These are phyloP conservation scores for Lizonia empirigonia DNA, from an alignment of 2,329 filamentous ascomycete species.

Conservation along the genomic window DNA sequence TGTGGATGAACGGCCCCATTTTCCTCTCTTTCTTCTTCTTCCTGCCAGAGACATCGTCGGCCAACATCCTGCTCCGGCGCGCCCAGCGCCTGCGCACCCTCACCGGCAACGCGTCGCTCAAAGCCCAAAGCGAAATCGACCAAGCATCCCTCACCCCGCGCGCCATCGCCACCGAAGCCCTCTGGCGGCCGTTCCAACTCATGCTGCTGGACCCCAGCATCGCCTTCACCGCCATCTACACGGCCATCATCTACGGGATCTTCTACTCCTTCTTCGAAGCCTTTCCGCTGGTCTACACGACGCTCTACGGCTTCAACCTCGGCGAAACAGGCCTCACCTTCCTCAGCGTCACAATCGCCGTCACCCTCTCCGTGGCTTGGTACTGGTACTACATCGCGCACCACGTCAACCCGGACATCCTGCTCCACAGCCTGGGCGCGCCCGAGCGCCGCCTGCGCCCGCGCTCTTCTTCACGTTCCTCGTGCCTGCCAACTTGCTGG, in stretches of 20 bases:
- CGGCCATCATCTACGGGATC: conserved; percentile 77
- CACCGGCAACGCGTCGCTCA: conserved; percentile 68
- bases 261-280: conserved; percentile 79
- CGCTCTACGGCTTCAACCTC: conserved; percentile 77
- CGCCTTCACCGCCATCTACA: conserved; percentile 81
- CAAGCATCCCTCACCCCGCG: conserved; percentile 47
- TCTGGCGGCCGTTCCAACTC: conserved; percentile 78
- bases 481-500: conserved; percentile 68
- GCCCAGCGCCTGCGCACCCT: conserved; percentile 73
- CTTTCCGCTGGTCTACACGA: conserved; percentile 68
- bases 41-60: conserved; percentile 85
- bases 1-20: conserved; percentile 73
- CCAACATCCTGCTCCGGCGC: conserved; percentile 73
- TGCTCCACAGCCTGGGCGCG: conserved; percentile 69
- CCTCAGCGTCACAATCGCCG: conserved; percentile 78
- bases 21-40: conserved; percentile 83
- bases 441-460: conserved; percentile 77
- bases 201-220: conserved; percentile 85
- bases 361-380: conserved; percentile 67
- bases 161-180: conserved; percentile 59
- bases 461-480: conserved; percentile 63
- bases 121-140: conserved; percentile 81
- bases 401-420: conserved; percentile 67
- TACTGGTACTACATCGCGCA: conserved; percentile 77
- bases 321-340: conserved; percentile 82